phyloP scores from a whole-genome alignment of 768 basidiomycete genomes.

The Tricholoma flavovirens region DNA sequence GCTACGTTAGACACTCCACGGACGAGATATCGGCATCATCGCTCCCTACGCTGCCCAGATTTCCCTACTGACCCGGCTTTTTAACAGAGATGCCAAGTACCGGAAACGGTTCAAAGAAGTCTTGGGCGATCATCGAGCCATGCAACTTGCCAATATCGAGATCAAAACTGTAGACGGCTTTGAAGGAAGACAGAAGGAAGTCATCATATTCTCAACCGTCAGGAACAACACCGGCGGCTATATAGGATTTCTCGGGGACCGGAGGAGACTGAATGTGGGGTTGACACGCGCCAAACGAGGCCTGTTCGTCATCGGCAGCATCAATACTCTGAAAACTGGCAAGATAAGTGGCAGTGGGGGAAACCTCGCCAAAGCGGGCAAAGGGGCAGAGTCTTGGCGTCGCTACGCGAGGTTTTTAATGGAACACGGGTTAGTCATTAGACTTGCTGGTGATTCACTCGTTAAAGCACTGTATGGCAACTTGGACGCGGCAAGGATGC shows the following conservation, averaged over 20 bases:
- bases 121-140: constrained; percentile 60
- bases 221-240: constrained; percentile 71
- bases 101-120: constrained; percentile 47
- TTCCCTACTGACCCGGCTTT: constrained; percentile 59
- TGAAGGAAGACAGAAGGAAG: constrained; percentile 89
- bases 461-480: constrained; percentile 38
- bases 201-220: constrained; percentile 89
- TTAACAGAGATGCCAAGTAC: constrained; percentile 51
- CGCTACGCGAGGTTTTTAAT: constrained; percentile 54
- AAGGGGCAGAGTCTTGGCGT: constrained; percentile 52
- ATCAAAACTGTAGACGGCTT: constrained; percentile 94
- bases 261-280: constrained; percentile 83
- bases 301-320: constrained; percentile 74
- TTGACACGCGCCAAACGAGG: constrained; percentile 84
- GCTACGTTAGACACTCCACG: constrained; percentile 46
- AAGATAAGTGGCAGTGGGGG: constrained; percentile 24
- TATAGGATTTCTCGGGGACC: constrained; percentile 88
- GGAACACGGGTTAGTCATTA: constrained; percentile 47
- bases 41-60: constrained; percentile 91
- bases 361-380: constrained; percentile 23
- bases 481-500: constrained; percentile 16
- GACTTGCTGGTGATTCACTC: constrained; percentile 37
- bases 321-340: constrained; percentile 55
- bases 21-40: constrained; percentile 84
- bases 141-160: constrained; percentile 66